These are phyloP conservation scores for Podospora comata DNA, from an alignment of 495 filamentous ascomycete species.

Conservation along the genomic window DNA sequence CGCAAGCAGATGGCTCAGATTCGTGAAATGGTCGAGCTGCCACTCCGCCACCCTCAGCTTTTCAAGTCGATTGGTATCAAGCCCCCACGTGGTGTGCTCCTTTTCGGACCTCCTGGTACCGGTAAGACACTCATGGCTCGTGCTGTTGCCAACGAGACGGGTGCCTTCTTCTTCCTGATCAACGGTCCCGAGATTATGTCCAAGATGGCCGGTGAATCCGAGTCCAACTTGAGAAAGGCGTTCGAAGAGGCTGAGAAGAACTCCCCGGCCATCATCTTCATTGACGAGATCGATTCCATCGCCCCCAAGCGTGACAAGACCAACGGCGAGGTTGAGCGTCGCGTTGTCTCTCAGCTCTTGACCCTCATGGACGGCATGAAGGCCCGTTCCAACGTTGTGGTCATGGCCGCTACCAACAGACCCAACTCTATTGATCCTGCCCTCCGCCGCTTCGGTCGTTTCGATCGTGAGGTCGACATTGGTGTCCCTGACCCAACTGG, in stretches of 20 bases:
- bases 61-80: conserved; percentile 99
- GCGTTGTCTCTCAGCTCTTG: conserved; percentile 95
- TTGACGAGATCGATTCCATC: conserved; percentile 98
- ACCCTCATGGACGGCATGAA: conserved; percentile 99
- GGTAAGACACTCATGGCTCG: conserved; percentile 99
- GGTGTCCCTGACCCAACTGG: conserved; percentile 97
- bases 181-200: conserved; percentile 99
- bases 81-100: conserved; percentile 95
- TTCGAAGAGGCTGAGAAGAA: conserved; percentile 99
- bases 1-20: conserved; percentile 99
- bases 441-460: conserved; percentile 94
- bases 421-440: conserved; percentile 98
- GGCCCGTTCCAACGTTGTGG: conserved; percentile 94
- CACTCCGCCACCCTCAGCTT: conserved; percentile 91
- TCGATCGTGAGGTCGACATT: conserved; percentile 98
- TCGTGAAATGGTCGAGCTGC: conserved; percentile 95
- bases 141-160: conserved; percentile 97
- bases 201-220: conserved; percentile 99
- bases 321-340: conserved; percentile 96
- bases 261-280: conserved; percentile 98
- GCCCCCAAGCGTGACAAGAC: conserved; percentile 99
- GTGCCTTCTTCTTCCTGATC: conserved; percentile 99
- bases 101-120: conserved; percentile 96
- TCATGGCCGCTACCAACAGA: conserved; percentile 97
- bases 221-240: conserved; percentile 94